phyloP scores from a whole-genome alignment of 352 stramenopile genomes.

The Pythium periplocum region DNA sequence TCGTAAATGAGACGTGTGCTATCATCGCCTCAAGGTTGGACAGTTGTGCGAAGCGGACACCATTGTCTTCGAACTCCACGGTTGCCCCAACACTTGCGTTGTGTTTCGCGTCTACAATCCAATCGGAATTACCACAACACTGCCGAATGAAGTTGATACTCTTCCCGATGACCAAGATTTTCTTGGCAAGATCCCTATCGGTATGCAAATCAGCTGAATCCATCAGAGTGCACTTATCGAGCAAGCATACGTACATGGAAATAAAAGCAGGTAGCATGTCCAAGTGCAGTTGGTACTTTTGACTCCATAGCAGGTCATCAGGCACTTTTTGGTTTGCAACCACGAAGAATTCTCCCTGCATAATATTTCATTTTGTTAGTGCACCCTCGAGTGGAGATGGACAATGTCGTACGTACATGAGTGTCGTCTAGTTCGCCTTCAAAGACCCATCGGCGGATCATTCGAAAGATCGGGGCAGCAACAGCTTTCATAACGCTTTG shows the following conservation, averaged over 20 bases:
- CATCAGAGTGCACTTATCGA: not conserved
- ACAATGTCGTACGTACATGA: constrained; percentile 41
- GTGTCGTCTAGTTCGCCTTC: constrained; percentile 83
- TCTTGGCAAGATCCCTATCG: constrained; percentile 84
- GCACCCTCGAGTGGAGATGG: not conserved
- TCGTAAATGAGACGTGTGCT: constrained; percentile 66
- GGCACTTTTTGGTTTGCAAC: constrained; percentile 60
- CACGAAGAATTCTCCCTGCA: constrained; percentile 85
- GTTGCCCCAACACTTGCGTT: constrained; percentile 28
- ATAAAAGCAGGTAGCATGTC: constrained; percentile 89
- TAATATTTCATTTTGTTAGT: too few relatives aligned
- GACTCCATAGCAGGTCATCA: constrained; percentile 80
- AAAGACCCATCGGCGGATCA: constrained; percentile 87
- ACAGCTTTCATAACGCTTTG: constrained; percentile 79
- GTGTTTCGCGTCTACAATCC: constrained; percentile 65
- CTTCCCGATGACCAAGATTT: constrained; percentile 95
- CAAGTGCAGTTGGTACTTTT: constrained; percentile 81
- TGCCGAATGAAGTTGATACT: constrained; percentile 98
- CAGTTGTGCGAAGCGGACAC: constrained; percentile 64
- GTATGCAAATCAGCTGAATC: constrained; percentile 3
- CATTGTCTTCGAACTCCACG: constrained; percentile 50
- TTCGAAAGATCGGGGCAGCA: constrained; percentile 74
- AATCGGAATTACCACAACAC: constrained; percentile 89
- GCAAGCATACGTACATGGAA: constrained; percentile 44
- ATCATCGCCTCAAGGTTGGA: constrained; percentile 74